Evolutionary conservation across 495 filamentous ascomycete species (phyloP).

Genomic region (Collariella sp.): DNA sequence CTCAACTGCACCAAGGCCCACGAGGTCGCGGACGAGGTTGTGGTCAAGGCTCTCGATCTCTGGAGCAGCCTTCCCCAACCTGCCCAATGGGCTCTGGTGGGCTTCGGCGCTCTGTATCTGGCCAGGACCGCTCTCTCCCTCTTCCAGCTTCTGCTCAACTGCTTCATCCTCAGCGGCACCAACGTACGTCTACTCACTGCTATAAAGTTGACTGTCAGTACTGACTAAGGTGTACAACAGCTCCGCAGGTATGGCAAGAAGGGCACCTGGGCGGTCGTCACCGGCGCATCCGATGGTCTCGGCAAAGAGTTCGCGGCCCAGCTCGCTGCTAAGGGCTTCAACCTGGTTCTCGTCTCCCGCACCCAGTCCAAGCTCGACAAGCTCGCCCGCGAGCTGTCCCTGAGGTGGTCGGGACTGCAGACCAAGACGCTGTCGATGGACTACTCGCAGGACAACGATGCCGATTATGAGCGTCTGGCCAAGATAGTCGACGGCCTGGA

Average conservation of each 20-base stretch:
- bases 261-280: constrained; percentile 90
- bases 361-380: constrained; percentile 79
- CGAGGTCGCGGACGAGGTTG: constrained; percentile 29
- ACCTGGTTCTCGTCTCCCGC: constrained; percentile 85
- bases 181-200: constrained; percentile 35
- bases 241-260: constrained; percentile 84
- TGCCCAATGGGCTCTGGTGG: constrained; percentile 33
- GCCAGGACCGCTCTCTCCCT: constrained; percentile 51
- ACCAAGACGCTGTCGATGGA: constrained; percentile 83
- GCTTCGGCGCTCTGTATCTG: constrained; percentile 53
- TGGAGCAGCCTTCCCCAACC: constrained; percentile 32
- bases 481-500: constrained; percentile 62
- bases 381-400: constrained; percentile 65
- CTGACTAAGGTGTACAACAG: constrained; percentile 37
- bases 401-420: constrained; percentile 54
- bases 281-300: constrained; percentile 92
- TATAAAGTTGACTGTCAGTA: neutral
- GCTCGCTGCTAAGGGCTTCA: constrained; percentile 85
- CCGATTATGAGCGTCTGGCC: constrained; percentile 66
- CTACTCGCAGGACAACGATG: constrained; percentile 66
- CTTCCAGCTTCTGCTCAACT: constrained; percentile 55
- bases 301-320: constrained; percentile 94
- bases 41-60: constrained; percentile 31
- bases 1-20: neutral
- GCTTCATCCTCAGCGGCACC: constrained; percentile 64